Conservation (phyloP, 768 basidiomycete species). For the Amanita fuliginea region DNA sequence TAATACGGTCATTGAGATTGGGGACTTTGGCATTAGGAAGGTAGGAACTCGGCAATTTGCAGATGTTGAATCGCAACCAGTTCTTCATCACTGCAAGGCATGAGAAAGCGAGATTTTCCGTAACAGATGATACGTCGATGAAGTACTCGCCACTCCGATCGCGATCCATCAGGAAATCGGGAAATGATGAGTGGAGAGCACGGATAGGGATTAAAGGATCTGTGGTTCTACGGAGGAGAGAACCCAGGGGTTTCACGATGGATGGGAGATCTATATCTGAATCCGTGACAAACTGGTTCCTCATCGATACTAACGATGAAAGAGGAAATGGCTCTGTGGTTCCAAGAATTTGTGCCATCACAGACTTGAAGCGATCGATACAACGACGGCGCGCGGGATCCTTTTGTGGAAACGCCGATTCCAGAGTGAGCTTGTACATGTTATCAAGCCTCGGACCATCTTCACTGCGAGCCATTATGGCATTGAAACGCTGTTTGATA, state of each 20-base stretch:
- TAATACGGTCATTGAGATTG: slow-evolving; percentile 12
- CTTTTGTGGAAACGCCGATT: neutral
- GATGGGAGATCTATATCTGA: neutral
- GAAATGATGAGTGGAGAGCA: slow-evolving; percentile 24
- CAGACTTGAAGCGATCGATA: neutral
- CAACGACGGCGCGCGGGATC: neutral
- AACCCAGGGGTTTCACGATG: neutral
- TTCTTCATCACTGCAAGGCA: slow-evolving; percentile 16
- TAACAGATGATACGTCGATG: neutral
- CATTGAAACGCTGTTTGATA: neutral
- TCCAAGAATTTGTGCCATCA: neutral
- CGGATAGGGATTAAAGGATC: slow-evolving; percentile 10
- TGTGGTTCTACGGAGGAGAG: neutral
- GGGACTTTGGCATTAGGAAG: slow-evolving; percentile 15
- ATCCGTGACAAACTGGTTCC: neutral
- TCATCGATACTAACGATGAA: slow-evolving; percentile 4
- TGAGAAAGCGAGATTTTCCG: slow-evolving; percentile 5
- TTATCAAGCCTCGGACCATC: neutral
- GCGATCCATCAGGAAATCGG: slow-evolving; percentile 19
- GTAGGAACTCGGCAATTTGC: slow-evolving; percentile 19
- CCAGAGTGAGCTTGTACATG: slow-evolving; percentile 1
- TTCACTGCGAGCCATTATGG: neutral
- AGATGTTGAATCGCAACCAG: slow-evolving; percentile 24
- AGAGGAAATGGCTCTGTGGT: neutral
- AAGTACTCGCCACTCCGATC: slow-evolving; percentile 14